These are phyloP conservation scores for Diddensiella caesifluorescens DNA, from an alignment of 805 yeast species.

Conservation along the genomic window DNA sequence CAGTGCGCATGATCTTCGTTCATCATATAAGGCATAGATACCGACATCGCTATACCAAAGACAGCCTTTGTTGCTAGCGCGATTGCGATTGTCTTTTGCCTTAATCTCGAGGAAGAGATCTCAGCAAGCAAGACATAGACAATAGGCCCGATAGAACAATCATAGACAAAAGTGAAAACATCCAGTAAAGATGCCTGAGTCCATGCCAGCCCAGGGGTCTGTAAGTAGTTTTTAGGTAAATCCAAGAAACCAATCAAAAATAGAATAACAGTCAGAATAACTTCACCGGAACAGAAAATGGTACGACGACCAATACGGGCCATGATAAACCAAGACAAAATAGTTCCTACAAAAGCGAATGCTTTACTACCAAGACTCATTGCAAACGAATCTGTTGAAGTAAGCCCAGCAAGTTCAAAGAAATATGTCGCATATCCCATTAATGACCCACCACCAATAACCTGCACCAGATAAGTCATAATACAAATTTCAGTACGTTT, in stretches of 20 bases:
- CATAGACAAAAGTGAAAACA: conserved; percentile 42
- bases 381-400: conserved; percentile 36
- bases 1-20: conserved; percentile 43
- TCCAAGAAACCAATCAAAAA: conserved; percentile 37
- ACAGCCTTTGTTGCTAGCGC: conserved; percentile 32
- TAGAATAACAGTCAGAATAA: conserved; percentile 34
- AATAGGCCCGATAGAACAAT: conserved; percentile 40
- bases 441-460: conserved; percentile 19
- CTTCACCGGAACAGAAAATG: conserved; percentile 32
- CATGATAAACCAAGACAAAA: conserved; percentile 18
- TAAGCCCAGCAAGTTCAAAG: conserved; percentile 39
- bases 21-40: conserved; percentile 41
- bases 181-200: conserved; percentile 41
- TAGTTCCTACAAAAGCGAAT: conserved; percentile 42
- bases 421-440: conserved; percentile 38
- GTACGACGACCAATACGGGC: conserved; percentile 23
- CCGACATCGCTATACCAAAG: conserved; percentile 14
- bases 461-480: conserved; percentile 28
- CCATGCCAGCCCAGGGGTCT: conserved; percentile 21
- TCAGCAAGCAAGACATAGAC: conserved; percentile 38
- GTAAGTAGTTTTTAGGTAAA: conserved; percentile 10
- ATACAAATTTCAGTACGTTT: conserved; percentile 48
- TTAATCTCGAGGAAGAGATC: conserved; percentile 37
- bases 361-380: conserved; percentile 38
- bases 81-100: conserved; percentile 33